Evolutionary conservation across 305 asterid species (phyloP), one percentile per base, ranked within the genome.

Genomic region (Fraxinus paxiana): DNA sequence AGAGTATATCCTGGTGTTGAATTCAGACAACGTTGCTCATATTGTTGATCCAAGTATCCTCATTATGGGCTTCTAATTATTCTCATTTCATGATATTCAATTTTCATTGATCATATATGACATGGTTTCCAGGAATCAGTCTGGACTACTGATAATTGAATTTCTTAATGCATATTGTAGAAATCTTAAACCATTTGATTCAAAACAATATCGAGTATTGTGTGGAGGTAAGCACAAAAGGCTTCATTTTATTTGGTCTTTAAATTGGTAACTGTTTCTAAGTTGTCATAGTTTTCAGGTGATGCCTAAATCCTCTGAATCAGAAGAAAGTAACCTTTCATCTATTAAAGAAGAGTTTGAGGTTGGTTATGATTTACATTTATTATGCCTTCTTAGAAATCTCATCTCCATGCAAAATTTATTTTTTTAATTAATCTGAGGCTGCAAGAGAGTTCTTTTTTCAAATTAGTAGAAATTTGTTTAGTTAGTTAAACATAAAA

Each of bases 41-140:
- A 89, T 89, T 80, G 82, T 92, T 77, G 98, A 94, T 83, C 89
- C 92, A 75, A 93, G 99, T 95, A 95, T 93, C 97, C 99, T 91
- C 79, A 22, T 84, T 74, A 81, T 75, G 83, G 81, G 41, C 77
- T 77, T 82, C 38, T 72, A 22, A 41, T 41, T 17, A 56, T 77
- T 82, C 51, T 82, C 72, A 75, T 72, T 79, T 7, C 10, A 82
- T 61, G 54, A 24, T 73, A 72, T 79, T 74, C 63, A 38, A 15
- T 41, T 54, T 77, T 56, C 74, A 54, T 51, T 65, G 33, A 63
- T 48, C 75, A 73, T 18, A 35, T 34, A n/a, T 71, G 71, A 82
- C 80, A 69, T 31, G 76, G 46, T 77, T 54, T 77, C 79, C 73
- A 24, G 54, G 30, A 17, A 43, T 38, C 26, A 48, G 2, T 15